Percentiles rank a stretch among this genome's conserved stretches.
Conservation (phyloP, 345 rosid genomes). For the Dipteronia dyeriana region DNA sequence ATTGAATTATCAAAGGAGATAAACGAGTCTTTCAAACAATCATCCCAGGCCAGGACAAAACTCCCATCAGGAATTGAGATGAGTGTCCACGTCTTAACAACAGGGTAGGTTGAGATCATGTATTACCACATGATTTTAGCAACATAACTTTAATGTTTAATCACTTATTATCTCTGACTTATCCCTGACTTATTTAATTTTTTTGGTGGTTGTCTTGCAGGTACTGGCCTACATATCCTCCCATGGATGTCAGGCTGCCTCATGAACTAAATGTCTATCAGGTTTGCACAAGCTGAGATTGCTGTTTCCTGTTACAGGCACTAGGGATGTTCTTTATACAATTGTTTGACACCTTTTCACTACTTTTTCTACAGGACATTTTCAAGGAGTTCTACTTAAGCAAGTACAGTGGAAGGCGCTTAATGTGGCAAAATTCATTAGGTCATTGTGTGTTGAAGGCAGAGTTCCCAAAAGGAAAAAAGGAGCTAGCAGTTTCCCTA, state of each 20-base stretch:
- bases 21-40: conserved; percentile 94
- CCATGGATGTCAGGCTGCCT: conserved; percentile 98
- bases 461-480: conserved; percentile 84
- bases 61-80: conserved; percentile 96
- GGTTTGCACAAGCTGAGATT: conserved; percentile 47
- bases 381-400: conserved; percentile 97
- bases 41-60: conserved; percentile 95
- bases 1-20: conserved; percentile 96
- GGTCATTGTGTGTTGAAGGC: conserved; percentile 97
- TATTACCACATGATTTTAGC: conserved; percentile 4
- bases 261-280: conserved; percentile 96
- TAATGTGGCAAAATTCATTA: conserved; percentile 98
- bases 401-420: conserved; percentile 93
- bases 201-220: conserved; percentile 46
- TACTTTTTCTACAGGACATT: conserved; percentile 65
- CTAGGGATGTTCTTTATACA: not conserved
- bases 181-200: not conserved
- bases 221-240: conserved; percentile 99
- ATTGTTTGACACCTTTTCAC: conserved; percentile 6
- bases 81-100: conserved; percentile 96
- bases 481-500: conserved; percentile 95
- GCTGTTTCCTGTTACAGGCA: conserved; percentile 5
- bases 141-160: not conserved
- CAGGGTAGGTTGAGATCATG: conserved; percentile 64
- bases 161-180: not conserved